These are phyloP conservation scores for Nakaseomyces delphensis DNA, from an alignment of 1,139 yeast genomes.

Conservation along the genomic window DNA sequence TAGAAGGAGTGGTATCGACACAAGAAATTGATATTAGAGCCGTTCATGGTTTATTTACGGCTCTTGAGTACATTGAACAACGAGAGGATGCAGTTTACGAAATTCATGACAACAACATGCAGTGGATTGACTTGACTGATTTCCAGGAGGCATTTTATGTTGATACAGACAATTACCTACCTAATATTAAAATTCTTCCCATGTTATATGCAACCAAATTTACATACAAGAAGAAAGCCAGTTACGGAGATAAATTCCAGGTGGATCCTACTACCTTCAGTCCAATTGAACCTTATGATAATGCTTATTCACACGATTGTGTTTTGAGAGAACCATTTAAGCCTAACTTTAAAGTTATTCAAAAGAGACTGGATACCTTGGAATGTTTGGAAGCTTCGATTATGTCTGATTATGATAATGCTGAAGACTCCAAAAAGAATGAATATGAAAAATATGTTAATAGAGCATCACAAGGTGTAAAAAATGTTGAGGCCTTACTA, in stretches of 20 bases:
- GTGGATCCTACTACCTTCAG: constrained; percentile 31
- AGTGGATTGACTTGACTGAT: constrained; percentile 80
- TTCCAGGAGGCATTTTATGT: constrained; percentile 57
- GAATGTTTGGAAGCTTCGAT: constrained; percentile 21
- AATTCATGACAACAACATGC: constrained; percentile 37
- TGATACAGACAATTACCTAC: constrained; percentile 36
- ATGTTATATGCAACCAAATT: constrained; percentile 68
- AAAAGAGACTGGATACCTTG: constrained; percentile 22
- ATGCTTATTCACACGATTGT: constrained; percentile 57
- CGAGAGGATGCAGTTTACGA: constrained; percentile 20
- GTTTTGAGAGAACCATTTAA: constrained; percentile 37
- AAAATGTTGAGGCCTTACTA: constrained; percentile 34
- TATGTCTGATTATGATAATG: constrained; percentile 12
- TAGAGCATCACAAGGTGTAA: constrained; percentile 24
- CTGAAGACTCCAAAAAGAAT: constrained; percentile 9
- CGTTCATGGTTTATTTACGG: constrained; percentile 56
- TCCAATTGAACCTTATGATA: constrained; percentile 34
- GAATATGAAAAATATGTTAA: constrained; percentile 18
- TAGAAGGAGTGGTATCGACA: constrained; percentile 24
- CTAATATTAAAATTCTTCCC: constrained; percentile 53
- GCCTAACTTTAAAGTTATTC: constrained; percentile 17
- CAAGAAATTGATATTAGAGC: constrained; percentile 60
- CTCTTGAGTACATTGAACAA: constrained; percentile 39
- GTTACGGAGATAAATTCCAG: constrained; percentile 35
- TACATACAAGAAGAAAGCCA: constrained; percentile 62